Conservation (phyloP, 1,139 yeast species). For the Pichia sp. region DNA sequence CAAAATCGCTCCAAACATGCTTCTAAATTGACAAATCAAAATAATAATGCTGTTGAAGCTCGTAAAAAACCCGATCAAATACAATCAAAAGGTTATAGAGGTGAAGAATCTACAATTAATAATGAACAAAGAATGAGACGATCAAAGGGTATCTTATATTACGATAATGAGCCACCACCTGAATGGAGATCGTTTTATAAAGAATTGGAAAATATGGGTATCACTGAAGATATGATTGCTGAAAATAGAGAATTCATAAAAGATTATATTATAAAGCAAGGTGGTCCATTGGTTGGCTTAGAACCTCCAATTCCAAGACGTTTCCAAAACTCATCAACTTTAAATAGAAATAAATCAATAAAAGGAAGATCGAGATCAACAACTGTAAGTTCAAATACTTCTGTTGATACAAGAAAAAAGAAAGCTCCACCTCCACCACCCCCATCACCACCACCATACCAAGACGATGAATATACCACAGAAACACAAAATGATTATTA, state of each 20-base stretch:
- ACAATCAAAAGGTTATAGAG: constrained; percentile 62
- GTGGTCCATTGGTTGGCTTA: constrained; percentile 78
- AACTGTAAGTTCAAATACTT: constrained; percentile 14
- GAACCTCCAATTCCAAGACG: constrained; percentile 81
- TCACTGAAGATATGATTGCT: constrained; percentile 84
- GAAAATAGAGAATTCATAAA: constrained; percentile 79
- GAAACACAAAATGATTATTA: constrained; percentile 14
- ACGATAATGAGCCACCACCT: constrained; percentile 76
- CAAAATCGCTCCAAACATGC: constrained; percentile 74
- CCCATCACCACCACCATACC: constrained; percentile 6
- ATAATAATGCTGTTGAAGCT: constrained; percentile 81
- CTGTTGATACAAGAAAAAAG: constrained; percentile 20
- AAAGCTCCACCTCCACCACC: constrained; percentile 30
- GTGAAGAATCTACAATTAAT: constrained; percentile 35
- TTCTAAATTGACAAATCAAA: constrained; percentile 75
- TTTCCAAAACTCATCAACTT: constrained; percentile 31
- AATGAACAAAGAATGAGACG: constrained; percentile 46
- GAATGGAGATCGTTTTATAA: constrained; percentile 77
- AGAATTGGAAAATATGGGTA: constrained; percentile 73
- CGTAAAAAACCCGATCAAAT: constrained; percentile 41
- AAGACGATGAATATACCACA: not conserved
- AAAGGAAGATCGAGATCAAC: constrained; percentile 8
- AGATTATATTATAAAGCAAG: constrained; percentile 66
- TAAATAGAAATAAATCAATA: not conserved
- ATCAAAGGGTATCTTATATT: constrained; percentile 57